These are phyloP conservation scores for Trametes versicolor DNA, from an alignment of 1,284 basidiomycete species.

Conservation along the genomic window DNA sequence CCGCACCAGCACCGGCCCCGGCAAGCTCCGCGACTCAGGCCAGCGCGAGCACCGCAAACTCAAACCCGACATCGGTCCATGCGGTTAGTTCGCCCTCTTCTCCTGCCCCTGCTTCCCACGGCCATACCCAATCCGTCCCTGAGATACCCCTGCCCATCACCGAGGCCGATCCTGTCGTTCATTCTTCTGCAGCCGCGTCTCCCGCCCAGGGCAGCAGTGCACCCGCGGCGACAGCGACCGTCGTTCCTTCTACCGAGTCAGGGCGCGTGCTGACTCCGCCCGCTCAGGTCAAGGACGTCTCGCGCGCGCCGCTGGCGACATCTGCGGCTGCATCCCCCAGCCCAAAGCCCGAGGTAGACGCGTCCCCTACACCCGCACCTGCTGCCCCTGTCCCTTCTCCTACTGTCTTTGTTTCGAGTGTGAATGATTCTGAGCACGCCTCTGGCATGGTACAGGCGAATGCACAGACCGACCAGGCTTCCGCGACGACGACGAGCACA, in stretches of 20 bases:
- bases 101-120: slow-evolving; percentile 27
- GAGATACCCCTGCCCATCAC: slow-evolving; percentile 27
- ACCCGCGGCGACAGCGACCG: slow-evolving; percentile 1
- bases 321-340: background rate
- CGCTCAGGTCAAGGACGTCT: slow-evolving; percentile 22
- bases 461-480: slow-evolving; percentile 23
- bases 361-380: slow-evolving; percentile 6
- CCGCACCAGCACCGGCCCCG: background rate
- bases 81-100: slow-evolving; percentile 34
- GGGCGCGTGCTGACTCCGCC: slow-evolving; percentile 24
- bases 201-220: slow-evolving; percentile 4
- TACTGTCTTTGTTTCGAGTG: slow-evolving; percentile 16
- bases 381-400: slow-evolving; percentile 9
- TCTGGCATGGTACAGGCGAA: slow-evolving; percentile 36
- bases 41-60: slow-evolving; percentile 1
- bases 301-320: slow-evolving; percentile 10
- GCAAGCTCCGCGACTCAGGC: background rate
- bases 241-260: slow-evolving; percentile 21
- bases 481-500: slow-evolving; percentile 49
- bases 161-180: slow-evolving; percentile 17
- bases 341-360: slow-evolving; percentile 19
- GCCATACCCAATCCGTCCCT: slow-evolving; percentile 23
- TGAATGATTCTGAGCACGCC: slow-evolving; percentile 22
- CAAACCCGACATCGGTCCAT: slow-evolving; percentile 14
- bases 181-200: slow-evolving; percentile 14